These are phyloP conservation scores for Ramaria rubella DNA, from an alignment of 768 basidiomycete species.

Conservation along the genomic window DNA sequence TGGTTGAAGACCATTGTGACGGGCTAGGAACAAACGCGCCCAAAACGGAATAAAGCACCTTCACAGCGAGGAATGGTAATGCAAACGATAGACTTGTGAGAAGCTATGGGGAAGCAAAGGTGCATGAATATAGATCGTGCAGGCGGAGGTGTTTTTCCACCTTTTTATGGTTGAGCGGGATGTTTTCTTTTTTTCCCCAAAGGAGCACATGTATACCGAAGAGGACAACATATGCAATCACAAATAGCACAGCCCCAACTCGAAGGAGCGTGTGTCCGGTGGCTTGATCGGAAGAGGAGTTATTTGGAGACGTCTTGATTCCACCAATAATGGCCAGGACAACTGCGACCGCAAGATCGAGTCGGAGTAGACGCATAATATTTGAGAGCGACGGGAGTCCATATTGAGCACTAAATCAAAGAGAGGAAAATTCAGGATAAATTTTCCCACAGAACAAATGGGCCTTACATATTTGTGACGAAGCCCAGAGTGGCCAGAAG, in stretches of 20 bases:
- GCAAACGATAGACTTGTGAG: conserved; percentile 47
- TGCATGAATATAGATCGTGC: background rate
- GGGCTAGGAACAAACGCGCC: conserved; percentile 49
- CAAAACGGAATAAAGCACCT: conserved; percentile 52
- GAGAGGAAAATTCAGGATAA: background rate
- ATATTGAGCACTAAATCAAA: background rate
- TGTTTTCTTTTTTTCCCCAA: conserved; percentile 2
- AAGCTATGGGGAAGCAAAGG: conserved; percentile 34
- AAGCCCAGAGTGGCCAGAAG: conserved; percentile 32
- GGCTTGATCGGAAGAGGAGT: conserved; percentile 15
- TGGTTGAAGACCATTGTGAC: conserved; percentile 26
- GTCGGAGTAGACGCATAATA: conserved; percentile 22
- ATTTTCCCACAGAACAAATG: background rate
- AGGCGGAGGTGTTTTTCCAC: background rate
- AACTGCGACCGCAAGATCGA: conserved; percentile 25
- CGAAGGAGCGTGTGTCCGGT: conserved; percentile 25
- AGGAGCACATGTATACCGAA: conserved; percentile 9
- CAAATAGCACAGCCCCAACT: conserved; percentile 30
- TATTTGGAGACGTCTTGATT: conserved; percentile 13
- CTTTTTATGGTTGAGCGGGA: background rate
- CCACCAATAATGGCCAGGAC: conserved; percentile 30
- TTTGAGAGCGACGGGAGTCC: background rate
- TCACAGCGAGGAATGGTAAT: conserved; percentile 54
- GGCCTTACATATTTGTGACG: conserved; percentile 29
- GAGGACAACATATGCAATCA: conserved; percentile 33